Evolutionary conservation across 345 rosid species (phyloP).

Genomic region (Rhizophora mangle): DNA sequence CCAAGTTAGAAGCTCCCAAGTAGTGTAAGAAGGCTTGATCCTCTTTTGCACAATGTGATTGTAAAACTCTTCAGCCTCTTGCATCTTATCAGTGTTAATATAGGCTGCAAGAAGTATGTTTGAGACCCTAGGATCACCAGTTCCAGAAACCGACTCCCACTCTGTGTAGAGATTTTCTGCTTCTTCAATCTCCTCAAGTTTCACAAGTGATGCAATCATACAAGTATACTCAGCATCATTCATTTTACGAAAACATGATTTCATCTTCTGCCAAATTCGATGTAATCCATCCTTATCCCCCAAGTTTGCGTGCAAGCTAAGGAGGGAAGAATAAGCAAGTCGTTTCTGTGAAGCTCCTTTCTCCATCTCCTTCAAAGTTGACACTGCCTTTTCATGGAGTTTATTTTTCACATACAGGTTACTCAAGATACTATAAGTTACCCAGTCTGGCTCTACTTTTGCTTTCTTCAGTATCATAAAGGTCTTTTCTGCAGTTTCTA

Average conservation of each 20-base stretch:
- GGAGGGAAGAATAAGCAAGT: slow-evolving; percentile 60
- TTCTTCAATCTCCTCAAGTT: slow-evolving; percentile 59
- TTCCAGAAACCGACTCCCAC: slow-evolving; percentile 71
- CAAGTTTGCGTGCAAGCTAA: slow-evolving; percentile 67
- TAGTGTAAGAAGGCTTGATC: slow-evolving; percentile 60
- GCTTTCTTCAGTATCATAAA: slow-evolving; percentile 55
- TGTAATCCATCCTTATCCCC: slow-evolving; percentile 53
- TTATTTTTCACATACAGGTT: slow-evolving; percentile 54
- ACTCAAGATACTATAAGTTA: slow-evolving; percentile 62
- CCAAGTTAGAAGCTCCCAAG: slow-evolving; percentile 85
- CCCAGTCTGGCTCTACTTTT: slow-evolving; percentile 74
- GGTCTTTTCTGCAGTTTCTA: slow-evolving; percentile 59
- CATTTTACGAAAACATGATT: slow-evolving; percentile 56
- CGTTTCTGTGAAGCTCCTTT: slow-evolving; percentile 58
- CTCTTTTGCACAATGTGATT: slow-evolving; percentile 46
- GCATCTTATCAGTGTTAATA: slow-evolving; percentile 48
- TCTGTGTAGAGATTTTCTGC: slow-evolving; percentile 67
- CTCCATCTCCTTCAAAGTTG: slow-evolving; percentile 83
- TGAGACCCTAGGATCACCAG: slow-evolving; percentile 55
- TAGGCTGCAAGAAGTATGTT: slow-evolving; percentile 74
- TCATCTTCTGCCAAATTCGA: slow-evolving; percentile 72
- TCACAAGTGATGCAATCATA: slow-evolving; percentile 69
- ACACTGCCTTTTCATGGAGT: slow-evolving; percentile 50
- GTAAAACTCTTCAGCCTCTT: slow-evolving; percentile 52
- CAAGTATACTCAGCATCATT: slow-evolving; percentile 67